Evolutionary conservation across 2,329 filamentous ascomycete genomes (phyloP).

Genomic region (Biscogniauxia marginata): DNA sequence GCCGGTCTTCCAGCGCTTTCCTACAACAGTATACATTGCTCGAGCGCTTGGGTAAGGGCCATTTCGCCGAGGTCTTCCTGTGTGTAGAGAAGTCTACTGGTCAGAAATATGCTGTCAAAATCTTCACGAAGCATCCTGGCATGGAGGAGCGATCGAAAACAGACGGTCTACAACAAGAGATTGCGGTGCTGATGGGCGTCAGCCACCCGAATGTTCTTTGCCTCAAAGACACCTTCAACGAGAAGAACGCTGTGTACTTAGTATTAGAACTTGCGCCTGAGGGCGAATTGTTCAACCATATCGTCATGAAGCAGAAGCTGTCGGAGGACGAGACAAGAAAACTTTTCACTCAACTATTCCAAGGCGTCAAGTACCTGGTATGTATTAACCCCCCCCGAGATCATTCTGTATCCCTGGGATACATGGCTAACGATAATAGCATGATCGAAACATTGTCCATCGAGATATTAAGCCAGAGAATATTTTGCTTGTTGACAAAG

Average conservation of each 20-base stretch:
- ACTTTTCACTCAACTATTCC: constrained; percentile 87
- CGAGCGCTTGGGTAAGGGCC: constrained; percentile 87
- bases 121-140: constrained; percentile 84
- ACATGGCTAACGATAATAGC: constrained; percentile 51
- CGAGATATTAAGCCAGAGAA: constrained; percentile 98
- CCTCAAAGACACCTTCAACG: constrained; percentile 92
- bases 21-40: constrained; percentile 81
- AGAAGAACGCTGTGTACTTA: constrained; percentile 85
- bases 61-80: constrained; percentile 91
- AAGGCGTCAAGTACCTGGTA: constrained; percentile 93
- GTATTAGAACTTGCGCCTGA: constrained; percentile 88
- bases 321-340: constrained; percentile 81
- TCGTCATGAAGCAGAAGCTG: constrained; percentile 86
- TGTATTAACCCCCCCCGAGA: constrained; percentile 35
- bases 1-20: constrained; percentile 73
- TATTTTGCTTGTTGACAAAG: constrained; percentile 82
- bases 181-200: constrained; percentile 95
- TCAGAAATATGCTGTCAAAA: constrained; percentile 84
- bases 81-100: constrained; percentile 85
- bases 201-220: constrained; percentile 92
- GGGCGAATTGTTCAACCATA: constrained; percentile 94
- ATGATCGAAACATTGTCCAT: constrained; percentile 95
- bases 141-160: constrained; percentile 79
- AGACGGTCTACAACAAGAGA: constrained; percentile 89
- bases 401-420: constrained; percentile 17